phyloP scores from a whole-genome alignment of 768 basidiomycete genomes.

The Mycena olivaceomarginata region DNA sequence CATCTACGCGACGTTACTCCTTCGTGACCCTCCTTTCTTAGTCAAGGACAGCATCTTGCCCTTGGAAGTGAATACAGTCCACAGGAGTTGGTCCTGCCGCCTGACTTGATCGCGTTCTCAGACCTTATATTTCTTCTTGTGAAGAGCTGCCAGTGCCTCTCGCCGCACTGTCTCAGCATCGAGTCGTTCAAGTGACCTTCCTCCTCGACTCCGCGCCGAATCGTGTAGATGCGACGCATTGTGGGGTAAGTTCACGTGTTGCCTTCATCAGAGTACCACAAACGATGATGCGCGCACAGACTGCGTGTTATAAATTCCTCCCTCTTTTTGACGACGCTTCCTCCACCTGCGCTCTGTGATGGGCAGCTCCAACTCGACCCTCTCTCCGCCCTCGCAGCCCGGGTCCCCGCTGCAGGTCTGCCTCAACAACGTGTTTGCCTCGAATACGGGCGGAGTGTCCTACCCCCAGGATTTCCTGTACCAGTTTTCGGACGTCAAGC shows the following conservation, averaged over 20 bases:
- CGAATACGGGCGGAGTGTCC: slow-evolving; percentile 31
- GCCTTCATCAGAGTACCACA: background rate
- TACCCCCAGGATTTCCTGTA: slow-evolving; percentile 38
- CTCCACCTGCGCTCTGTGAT: background rate
- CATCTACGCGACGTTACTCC: no score
- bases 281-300: slow-evolving; percentile 1
- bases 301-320: background rate
- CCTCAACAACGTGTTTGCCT: slow-evolving; percentile 40
- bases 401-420: slow-evolving; percentile 39
- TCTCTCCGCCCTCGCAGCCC: slow-evolving; percentile 23
- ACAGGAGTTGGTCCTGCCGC: no score
- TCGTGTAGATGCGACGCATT: slow-evolving; percentile 18
- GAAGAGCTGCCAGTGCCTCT: background rate
- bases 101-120: background rate
- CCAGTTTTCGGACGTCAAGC: slow-evolving; percentile 34
- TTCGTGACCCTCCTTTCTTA: no score
- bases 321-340: no score
- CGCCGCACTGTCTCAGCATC: background rate
- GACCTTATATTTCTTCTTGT: background rate
- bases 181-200: background rate
- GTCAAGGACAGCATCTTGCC: no score
- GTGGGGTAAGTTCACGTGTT: slow-evolving; percentile 22
- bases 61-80: no score
- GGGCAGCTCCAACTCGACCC: background rate
- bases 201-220: background rate